Percentiles rank a stretch among this genome's conserved stretches.
Conservation (phyloP, 202 grass and related monocot species). For the Panicum virgatum region DNA sequence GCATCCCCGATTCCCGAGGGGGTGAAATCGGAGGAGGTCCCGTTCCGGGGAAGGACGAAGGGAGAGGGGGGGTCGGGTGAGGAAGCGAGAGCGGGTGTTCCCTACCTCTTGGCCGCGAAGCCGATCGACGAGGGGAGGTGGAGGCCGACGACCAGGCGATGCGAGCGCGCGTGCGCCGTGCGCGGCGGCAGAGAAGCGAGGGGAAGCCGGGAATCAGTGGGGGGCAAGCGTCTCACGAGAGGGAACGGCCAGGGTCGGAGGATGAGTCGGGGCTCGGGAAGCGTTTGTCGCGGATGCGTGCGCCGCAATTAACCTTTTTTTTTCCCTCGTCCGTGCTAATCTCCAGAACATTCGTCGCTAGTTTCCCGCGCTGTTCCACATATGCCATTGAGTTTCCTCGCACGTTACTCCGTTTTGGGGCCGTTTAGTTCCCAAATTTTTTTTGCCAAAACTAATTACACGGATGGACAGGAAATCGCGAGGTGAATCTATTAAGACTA, state of each 20-base stretch:
- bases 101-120: slow-evolving; percentile 10
- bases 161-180: no score
- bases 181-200: not conserved
- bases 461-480: no score
- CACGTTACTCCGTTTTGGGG: no score
- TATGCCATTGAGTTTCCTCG: no score
- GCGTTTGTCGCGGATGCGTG: slow-evolving; percentile 24
- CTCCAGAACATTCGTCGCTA: not conserved
- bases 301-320: slow-evolving; percentile 6
- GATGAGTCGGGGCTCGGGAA: slow-evolving; percentile 29
- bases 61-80: no score
- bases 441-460: no score
- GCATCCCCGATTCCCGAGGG: not conserved
- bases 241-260: not conserved
- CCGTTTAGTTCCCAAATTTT: no score
- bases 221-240: not conserved
- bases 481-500: no score
- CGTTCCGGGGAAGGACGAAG: not conserved
- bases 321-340: not conserved
- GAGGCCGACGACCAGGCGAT: not conserved
- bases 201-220: not conserved
- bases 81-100: not conserved
- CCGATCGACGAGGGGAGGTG: not conserved
- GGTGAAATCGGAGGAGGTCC: not conserved
- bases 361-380: no score